Evolutionary conservation across 495 filamentous ascomycete genomes (phyloP).

Genomic region (Melanomma pulvis-pyrius): DNA sequence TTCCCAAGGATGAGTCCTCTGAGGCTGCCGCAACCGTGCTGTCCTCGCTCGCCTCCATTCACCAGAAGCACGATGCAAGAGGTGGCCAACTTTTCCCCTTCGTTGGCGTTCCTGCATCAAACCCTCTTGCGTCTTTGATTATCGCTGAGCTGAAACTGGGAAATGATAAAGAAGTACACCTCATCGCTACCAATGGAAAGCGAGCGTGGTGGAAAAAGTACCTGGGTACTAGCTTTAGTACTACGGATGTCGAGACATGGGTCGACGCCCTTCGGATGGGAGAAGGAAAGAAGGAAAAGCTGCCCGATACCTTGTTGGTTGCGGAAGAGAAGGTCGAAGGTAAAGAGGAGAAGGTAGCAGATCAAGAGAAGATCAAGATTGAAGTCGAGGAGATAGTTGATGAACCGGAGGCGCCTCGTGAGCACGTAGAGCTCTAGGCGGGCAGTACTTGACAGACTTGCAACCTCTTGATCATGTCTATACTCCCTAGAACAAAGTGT

Average conservation of each 20-base stretch:
- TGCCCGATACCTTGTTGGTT: conserved; percentile 63
- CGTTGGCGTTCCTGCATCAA: conserved; percentile 69
- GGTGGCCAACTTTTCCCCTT: conserved; percentile 78
- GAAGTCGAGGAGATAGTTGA: conserved; percentile 24
- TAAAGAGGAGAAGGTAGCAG: conserved; percentile 48
- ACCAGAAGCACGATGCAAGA: conserved; percentile 68
- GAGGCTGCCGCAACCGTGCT: conserved; percentile 58
- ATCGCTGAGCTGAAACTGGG: conserved; percentile 63
- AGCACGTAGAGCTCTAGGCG: conserved; percentile 28
- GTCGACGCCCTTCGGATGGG: conserved; percentile 85
- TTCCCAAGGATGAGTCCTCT: conserved; percentile 56
- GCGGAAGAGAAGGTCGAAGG: conserved; percentile 14
- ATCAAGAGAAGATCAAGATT: conserved; percentile 43
- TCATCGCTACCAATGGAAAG: conserved; percentile 82
- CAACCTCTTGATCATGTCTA: background rate
- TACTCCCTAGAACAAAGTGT: conserved; percentile 1
- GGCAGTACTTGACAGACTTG: background rate
- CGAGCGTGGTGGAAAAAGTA: conserved; percentile 84
- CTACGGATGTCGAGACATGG: conserved; percentile 74
- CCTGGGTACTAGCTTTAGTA: conserved; percentile 56
- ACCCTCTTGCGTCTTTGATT: conserved; percentile 59
- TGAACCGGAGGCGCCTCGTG: conserved; percentile 6
- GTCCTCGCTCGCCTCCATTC: conserved; percentile 68
- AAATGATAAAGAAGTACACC: conserved; percentile 52
- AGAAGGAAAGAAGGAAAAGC: conserved; percentile 76